Percentiles rank a stretch among this genome's conserved stretches.
These are phyloP conservation scores for Thalassiosira hispida DNA, from an alignment of 352 stramenopile genomes.

Conservation along the genomic window DNA sequence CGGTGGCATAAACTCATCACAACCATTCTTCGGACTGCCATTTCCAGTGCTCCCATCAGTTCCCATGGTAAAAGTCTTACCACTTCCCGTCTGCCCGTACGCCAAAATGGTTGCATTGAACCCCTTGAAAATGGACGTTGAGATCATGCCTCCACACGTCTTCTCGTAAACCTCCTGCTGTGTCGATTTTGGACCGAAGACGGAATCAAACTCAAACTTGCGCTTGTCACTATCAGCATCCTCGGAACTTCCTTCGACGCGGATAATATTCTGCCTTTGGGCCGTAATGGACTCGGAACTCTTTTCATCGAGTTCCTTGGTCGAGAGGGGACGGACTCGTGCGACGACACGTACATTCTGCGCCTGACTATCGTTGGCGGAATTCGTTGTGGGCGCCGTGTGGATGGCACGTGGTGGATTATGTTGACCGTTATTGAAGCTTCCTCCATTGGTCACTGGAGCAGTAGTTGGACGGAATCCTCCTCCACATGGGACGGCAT, in stretches of 20 bases:
- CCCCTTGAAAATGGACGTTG: slow-evolving; percentile 50
- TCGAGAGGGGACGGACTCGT: slow-evolving; percentile 67
- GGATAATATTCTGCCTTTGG: not conserved
- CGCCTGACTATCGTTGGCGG: not conserved
- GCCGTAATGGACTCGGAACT: slow-evolving; percentile 32
- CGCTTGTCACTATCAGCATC: not conserved
- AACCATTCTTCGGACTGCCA: not conserved
- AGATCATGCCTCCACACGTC: slow-evolving; percentile 44
- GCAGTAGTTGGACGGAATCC: not conserved
- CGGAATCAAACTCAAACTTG: slow-evolving; percentile 4
- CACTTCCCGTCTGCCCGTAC: slow-evolving; percentile 79
- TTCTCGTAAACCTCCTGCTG: slow-evolving; percentile 55
- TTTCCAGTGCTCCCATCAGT: slow-evolving; percentile 4
- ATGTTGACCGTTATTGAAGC: not conserved
- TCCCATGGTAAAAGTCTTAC: slow-evolving; percentile 88
- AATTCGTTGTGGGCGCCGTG: not conserved
- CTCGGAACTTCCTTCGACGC: not conserved
- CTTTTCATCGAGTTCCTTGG: slow-evolving; percentile 48
- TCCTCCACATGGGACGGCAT: not conserved
- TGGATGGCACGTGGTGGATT: not conserved
- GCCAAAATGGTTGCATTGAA: slow-evolving; percentile 72
- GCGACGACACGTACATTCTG: slow-evolving; percentile 72
- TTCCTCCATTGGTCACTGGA: not conserved
- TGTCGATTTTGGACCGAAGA: not conserved
- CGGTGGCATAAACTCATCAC: not conserved